Conservation (phyloP, 1,284 basidiomycete genomes). For the Trichosporon inkin region DNA sequence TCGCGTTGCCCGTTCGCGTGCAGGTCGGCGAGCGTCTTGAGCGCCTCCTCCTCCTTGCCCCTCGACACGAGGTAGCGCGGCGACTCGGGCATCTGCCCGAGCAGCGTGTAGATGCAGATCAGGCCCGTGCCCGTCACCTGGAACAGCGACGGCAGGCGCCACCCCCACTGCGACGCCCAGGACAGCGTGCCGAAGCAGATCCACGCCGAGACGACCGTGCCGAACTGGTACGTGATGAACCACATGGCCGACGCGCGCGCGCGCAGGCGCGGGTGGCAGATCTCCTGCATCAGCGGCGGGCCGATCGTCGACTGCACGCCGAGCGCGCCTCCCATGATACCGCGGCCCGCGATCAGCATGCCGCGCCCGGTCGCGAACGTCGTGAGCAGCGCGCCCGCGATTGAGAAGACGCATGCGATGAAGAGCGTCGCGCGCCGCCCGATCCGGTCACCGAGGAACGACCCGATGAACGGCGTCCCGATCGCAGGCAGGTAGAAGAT, state of each 20-base stretch:
- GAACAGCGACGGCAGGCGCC: slow-evolving; percentile 60
- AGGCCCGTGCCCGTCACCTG: slow-evolving; percentile 53
- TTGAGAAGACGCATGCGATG: slow-evolving; percentile 48
- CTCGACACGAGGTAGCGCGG: slow-evolving; percentile 59
- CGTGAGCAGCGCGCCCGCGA: slow-evolving; percentile 51
- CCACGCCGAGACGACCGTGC: slow-evolving; percentile 51
- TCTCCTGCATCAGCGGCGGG: slow-evolving; percentile 15
- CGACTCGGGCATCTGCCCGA: slow-evolving; percentile 55
- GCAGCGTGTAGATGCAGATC: slow-evolving; percentile 45
- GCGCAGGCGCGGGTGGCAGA: slow-evolving; percentile 63
- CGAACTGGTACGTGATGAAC: slow-evolving; percentile 62
- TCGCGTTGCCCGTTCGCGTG: slow-evolving; percentile 30
- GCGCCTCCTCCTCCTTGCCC: slow-evolving; percentile 55
- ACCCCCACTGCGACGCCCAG: slow-evolving; percentile 22
- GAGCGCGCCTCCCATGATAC: slow-evolving; percentile 11
- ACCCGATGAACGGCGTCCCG: slow-evolving; percentile 16
- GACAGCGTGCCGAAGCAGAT: slow-evolving; percentile 25
- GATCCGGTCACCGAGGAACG: slow-evolving; percentile 38
- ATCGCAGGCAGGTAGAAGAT: slow-evolving; percentile 20
- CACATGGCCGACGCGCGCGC: slow-evolving; percentile 54
- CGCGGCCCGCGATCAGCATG: slow-evolving; percentile 11
- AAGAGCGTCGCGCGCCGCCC: slow-evolving; percentile 41
- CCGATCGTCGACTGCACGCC: slow-evolving; percentile 10
- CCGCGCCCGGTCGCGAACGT: slow-evolving; percentile 37
- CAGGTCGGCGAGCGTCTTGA: slow-evolving; percentile 49